Conservation (phyloP, 2,329 filamentous ascomycete genomes). For the Cladosporium phlei region DNA sequence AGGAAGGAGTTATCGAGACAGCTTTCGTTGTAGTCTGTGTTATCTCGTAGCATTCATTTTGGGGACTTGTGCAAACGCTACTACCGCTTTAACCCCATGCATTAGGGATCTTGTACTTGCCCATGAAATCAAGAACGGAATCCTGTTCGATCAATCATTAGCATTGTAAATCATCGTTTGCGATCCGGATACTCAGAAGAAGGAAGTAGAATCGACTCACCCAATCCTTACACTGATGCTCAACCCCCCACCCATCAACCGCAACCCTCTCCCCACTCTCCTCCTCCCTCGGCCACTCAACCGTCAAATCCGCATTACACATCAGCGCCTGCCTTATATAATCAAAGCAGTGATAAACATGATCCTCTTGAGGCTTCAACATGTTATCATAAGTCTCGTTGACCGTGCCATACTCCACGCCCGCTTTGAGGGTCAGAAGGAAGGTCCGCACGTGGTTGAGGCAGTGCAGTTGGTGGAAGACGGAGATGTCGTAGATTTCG, state of each 20-base stretch:
- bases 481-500: constrained; percentile 31
- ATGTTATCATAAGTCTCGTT: constrained; percentile 19
- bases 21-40: too few relatives aligned
- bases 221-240: constrained; percentile 29
- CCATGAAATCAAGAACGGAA: constrained; percentile 18
- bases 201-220: constrained; percentile 17
- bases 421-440: constrained; percentile 24
- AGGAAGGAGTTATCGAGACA: too few relatives aligned
- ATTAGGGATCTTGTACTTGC: constrained; percentile 14
- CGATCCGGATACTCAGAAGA: too few relatives aligned
- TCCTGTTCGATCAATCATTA: constrained; percentile 5
- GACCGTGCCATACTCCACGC: constrained; percentile 18
- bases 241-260: constrained; percentile 32
- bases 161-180: too few relatives aligned
- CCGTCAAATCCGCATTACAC: constrained; percentile 26
- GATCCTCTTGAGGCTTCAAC: constrained; percentile 23
- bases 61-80: too few relatives aligned
- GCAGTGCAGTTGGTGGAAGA: constrained; percentile 36
- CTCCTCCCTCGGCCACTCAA: constrained; percentile 31
- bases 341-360: constrained; percentile 29
- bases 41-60: too few relatives aligned
- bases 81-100: too few relatives aligned
- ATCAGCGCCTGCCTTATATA: constrained; percentile 27
- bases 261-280: constrained; percentile 28
- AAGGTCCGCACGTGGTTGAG: constrained; percentile 29